Evolutionary conservation across 192 early-diverging fungal species (phyloP), one percentile per base, ranked within the genome.

Genomic region (Spinellus fusiger): DNA sequence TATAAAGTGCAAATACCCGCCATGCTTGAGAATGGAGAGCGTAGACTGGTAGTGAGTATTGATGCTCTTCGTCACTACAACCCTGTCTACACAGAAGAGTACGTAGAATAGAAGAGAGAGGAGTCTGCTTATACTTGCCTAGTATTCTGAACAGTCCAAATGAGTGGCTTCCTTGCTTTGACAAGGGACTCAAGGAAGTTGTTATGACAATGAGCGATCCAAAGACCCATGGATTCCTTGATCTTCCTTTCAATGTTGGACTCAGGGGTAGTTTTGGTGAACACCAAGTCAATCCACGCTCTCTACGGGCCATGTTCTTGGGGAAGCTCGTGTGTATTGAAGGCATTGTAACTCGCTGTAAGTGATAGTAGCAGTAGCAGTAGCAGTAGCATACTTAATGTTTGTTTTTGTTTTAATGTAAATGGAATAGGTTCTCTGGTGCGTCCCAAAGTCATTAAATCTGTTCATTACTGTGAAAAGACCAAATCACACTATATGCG

Each of bases 321-420:
- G 94, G 95, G 33, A 88, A 86, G 71, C 80, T 95, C 51, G 84
- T 99, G 32, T 94, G 92, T 54, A 68, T 99, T 23, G 95, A 99
- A 75, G 97, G 93, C 48, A 99, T 99, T 62, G 96, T 99, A 23
- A 98, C 96, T 12, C 86, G 91, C 61, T 99, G 96, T 86, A 77
- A 69, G 79, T 70, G 12, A 23, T 16, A 13, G 7, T n/a, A 18
- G 22, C 23, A 18, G 13, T 26, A 23, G 29, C 7, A 18, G 4
- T 29, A 23, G 23, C 0, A 25, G 20, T 20, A 22, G 31, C 5
- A 46, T 8, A 31, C 8, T 25, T 20, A 34, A 20, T 53, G 27
- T 22, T 25, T 32, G 16, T n/a, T 52, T 56, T 15, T 28, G 16
- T 61, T 25, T 60, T 27, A 49, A 6, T 34, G 35, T 37, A 18